A percentile compares a stretch with the other conserved stretches of the same genome.
Evolutionary conservation across 331 rosid species (phyloP).

Genomic region (Quercus lobata): DNA sequence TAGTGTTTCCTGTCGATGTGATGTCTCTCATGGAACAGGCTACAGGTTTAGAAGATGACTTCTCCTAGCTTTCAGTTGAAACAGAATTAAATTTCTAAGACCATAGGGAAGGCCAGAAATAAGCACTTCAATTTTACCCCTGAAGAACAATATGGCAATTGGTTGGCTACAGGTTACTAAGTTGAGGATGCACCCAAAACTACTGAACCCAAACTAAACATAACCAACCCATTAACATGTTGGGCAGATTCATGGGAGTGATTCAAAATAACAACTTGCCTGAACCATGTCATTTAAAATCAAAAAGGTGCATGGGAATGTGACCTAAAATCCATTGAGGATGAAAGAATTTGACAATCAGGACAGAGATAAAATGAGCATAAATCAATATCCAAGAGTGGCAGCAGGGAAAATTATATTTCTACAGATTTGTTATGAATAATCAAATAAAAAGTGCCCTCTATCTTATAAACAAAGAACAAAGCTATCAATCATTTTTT

Average conservation of each 20-base stretch:
- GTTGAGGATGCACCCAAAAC: no score
- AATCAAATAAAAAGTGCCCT: neutral
- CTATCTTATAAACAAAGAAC: neutral
- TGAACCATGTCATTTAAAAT: no score
- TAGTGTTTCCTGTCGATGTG: no score
- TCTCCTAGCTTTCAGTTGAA: neutral
- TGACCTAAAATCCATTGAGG: neutral
- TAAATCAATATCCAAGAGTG: neutral
- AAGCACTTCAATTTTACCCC: neutral
- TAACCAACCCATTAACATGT: neutral
- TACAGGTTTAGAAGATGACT: neutral
- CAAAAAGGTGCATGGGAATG: neutral
- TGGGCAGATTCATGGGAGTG: neutral
- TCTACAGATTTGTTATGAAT: neutral
- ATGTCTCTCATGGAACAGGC: no score
- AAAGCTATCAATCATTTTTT: neutral
- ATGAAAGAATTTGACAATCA: neutral
- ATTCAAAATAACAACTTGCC: neutral
- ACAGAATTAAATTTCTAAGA: neutral
- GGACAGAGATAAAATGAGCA: neutral
- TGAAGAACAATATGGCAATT: neutral
- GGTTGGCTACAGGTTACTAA: neutral
- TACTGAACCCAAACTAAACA: no score
- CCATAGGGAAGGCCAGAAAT: neutral
- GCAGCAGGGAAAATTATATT: neutral